Evolutionary conservation across 2,329 filamentous ascomycete species (phyloP).

Genomic region (Xylaria sp.): DNA sequence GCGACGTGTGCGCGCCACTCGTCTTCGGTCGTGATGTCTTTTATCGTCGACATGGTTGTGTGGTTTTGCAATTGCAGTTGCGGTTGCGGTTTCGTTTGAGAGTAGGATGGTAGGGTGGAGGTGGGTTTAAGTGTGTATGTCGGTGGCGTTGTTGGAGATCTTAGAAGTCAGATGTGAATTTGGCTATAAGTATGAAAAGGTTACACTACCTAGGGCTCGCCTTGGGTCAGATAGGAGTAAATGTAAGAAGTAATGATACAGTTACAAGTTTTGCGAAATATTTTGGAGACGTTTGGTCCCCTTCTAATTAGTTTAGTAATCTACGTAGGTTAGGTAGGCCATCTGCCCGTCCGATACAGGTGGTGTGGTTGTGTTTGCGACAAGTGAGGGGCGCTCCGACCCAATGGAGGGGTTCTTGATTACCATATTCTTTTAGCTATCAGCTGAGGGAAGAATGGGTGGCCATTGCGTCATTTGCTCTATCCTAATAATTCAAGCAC

Average conservation of each 20-base stretch:
- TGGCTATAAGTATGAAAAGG: background rate
- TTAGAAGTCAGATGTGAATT: background rate
- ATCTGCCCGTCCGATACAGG: conserved; percentile 35
- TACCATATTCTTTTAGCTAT: conserved; percentile 34
- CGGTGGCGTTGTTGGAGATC: too few species aligned
- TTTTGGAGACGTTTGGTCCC: background rate
- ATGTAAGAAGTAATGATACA: background rate
- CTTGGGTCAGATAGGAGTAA: too few species aligned
- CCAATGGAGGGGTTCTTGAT: conserved; percentile 50
- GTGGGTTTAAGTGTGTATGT: too few species aligned
- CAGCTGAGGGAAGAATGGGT: conserved; percentile 33
- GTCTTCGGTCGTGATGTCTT: conserved; percentile 77
- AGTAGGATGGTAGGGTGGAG: background rate
- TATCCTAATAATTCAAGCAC: background rate
- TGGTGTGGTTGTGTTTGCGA: conserved; percentile 28
- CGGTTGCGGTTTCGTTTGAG: background rate
- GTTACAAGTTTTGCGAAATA: background rate
- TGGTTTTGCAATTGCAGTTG: background rate
- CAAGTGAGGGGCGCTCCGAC: conserved; percentile 30
- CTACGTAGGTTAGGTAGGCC: background rate
- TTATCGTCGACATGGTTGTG: conserved; percentile 75
- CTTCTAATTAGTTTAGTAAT: background rate
- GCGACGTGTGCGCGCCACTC: conserved; percentile 77
- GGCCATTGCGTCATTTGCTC: conserved; percentile 37
- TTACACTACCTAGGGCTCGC: too few species aligned